phyloP scores from a whole-genome alignment of 2,329 filamentous ascomycete genomes.

The Sporothrix brunneoviolacea region DNA sequence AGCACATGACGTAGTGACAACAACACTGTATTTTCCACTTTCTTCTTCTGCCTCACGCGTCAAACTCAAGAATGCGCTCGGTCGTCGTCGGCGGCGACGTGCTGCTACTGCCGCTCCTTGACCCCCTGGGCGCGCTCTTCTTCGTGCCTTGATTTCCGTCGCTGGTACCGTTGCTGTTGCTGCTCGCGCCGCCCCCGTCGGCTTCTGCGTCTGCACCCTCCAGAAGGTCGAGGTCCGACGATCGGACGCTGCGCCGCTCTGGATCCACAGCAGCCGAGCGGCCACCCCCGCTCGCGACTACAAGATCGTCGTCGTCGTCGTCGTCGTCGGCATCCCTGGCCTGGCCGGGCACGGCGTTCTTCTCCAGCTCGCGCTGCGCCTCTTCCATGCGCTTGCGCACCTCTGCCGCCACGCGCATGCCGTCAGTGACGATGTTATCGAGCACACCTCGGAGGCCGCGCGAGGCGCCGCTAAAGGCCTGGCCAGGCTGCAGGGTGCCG shows the following conservation, averaged over 20 bases:
- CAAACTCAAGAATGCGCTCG: conserved; percentile 39
- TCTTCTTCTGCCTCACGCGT: too few relatives aligned
- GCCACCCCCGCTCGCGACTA: conserved; percentile 22
- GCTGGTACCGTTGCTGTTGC: not conserved
- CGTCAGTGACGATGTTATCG: conserved; percentile 95
- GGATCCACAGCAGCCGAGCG: conserved; percentile 37
- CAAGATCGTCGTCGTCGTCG: conserved; percentile 48
- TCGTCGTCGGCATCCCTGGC: conserved; percentile 57
- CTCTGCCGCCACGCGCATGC: conserved; percentile 91
- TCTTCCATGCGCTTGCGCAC: conserved; percentile 92
- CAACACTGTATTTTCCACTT: too few relatives aligned
- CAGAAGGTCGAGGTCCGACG: conserved; percentile 62
- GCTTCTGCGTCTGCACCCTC: conserved; percentile 69
- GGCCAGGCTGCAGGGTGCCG: conserved; percentile 6
- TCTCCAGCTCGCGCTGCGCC: conserved; percentile 84
- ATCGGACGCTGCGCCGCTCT: conserved; percentile 57
- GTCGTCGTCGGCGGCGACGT: conserved; percentile 25
- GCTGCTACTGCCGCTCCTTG: too few relatives aligned
- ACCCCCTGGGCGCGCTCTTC: conserved; percentile 14
- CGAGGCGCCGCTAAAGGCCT: conserved; percentile 41
- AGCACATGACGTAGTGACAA: too few relatives aligned
- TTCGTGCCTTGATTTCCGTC: conserved; percentile 20
- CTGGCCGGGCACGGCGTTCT: conserved; percentile 62
- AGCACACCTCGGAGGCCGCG: conserved; percentile 85
- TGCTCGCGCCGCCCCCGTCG: conserved; percentile 31